Conservation (phyloP, 306 rosid genomes). For the Aeschynomene evenia region DNA sequence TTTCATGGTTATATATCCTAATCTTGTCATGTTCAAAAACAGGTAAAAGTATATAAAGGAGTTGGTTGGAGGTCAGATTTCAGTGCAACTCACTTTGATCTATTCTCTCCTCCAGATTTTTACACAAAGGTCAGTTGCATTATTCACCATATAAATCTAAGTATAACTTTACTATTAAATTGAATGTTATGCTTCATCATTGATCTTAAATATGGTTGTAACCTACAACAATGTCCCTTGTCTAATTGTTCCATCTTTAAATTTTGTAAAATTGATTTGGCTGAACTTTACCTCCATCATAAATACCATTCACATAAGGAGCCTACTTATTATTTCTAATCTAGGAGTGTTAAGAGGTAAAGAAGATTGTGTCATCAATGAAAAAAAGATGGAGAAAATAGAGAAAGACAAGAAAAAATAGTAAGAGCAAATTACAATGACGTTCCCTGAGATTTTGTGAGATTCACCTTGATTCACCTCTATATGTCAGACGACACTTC, state of each 20-base stretch:
- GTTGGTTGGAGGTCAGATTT: slow-evolving; percentile 34
- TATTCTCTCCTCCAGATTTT: slow-evolving; percentile 87
- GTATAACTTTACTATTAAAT: background rate
- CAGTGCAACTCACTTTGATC: slow-evolving; percentile 35
- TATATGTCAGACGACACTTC: too few relatives aligned
- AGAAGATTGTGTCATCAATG: background rate
- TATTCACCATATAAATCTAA: slow-evolving; percentile 1
- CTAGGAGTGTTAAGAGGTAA: background rate
- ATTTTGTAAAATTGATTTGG: background rate
- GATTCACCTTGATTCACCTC: too few relatives aligned
- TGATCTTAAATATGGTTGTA: background rate
- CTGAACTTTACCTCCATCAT: background rate
- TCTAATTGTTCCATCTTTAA: background rate
- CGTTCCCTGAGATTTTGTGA: too few relatives aligned
- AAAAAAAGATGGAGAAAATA: too few relatives aligned
- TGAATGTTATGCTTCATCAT: background rate
- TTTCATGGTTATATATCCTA: slow-evolving; percentile 18
- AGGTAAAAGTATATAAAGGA: slow-evolving; percentile 60
- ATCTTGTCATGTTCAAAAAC: slow-evolving; percentile 22
- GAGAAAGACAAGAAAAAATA: too few relatives aligned
- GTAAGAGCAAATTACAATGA: too few relatives aligned
- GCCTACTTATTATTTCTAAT: background rate
- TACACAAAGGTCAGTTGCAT: slow-evolving; percentile 53
- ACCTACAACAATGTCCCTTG: background rate
- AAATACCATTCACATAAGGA: background rate